These are phyloP conservation scores for Ligustrum vulgare DNA, from an alignment of 257 asterid species.

Conservation along the genomic window DNA sequence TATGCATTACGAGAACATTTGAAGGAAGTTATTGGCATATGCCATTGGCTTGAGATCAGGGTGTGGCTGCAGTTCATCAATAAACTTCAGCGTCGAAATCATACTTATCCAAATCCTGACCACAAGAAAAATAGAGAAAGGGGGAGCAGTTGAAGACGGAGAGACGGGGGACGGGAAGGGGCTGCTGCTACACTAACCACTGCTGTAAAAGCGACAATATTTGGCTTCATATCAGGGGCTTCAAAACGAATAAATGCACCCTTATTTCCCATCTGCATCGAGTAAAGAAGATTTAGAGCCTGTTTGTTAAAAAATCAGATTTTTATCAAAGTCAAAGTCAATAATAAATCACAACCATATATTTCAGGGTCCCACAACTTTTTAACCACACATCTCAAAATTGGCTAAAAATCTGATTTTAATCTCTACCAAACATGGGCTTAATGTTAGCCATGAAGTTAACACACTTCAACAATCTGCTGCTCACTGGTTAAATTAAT, in stretches of 20 bases:
- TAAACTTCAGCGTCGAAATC: neutral
- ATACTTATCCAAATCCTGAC: neutral
- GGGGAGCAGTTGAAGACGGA: no score
- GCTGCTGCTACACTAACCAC: no score
- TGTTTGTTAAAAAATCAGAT: no score
- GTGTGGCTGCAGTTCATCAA: conserved; percentile 67
- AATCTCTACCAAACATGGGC: no score
- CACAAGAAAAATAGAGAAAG: neutral
- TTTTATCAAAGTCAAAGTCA: no score
- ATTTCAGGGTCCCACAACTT: no score
- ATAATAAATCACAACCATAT: no score
- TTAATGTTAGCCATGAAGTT: neutral
- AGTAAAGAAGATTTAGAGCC: conserved; percentile 12
- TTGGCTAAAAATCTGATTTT: no score
- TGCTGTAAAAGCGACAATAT: conserved; percentile 80
- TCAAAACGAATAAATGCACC: conserved; percentile 97
- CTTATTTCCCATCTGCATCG: conserved; percentile 93
- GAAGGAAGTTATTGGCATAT: conserved; percentile 85
- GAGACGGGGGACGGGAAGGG: no score
- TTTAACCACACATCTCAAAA: no score
- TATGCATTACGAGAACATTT: conserved; percentile 61
- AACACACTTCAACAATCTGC: neutral
- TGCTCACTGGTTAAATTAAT: neutral
- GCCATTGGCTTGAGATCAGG: conserved; percentile 99
- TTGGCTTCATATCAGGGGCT: conserved; percentile 89